Conservation (phyloP, 306 rosid species). For the Pachyrhizus erosus region DNA sequence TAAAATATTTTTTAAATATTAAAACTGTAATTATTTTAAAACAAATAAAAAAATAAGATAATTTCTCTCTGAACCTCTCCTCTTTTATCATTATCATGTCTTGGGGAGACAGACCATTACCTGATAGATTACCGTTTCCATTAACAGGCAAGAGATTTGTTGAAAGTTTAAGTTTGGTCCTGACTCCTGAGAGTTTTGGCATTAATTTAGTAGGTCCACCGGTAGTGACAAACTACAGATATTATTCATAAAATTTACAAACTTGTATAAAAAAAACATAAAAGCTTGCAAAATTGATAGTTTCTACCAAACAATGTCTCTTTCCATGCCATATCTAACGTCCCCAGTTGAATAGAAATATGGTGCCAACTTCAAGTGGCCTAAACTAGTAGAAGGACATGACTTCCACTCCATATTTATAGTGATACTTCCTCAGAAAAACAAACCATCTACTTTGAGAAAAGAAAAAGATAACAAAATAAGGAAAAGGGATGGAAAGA, state of each 20-base stretch:
- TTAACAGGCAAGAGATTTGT: background rate
- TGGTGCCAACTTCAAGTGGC: slow-evolving; percentile 7
- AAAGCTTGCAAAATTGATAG: background rate
- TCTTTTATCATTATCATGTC: background rate
- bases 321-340: slow-evolving; percentile 5
- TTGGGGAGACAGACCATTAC: background rate
- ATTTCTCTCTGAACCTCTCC: too few species aligned
- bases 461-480: slow-evolving; percentile 5
- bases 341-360: slow-evolving; percentile 18
- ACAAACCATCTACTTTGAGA: slow-evolving; percentile 13
- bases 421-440: slow-evolving; percentile 22
- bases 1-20: too few species aligned
- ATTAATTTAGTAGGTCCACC: background rate
- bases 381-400: slow-evolving; percentile 20
- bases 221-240: background rate
- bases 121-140: background rate
- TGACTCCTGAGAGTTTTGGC: background rate
- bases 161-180: background rate
- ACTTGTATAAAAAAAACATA: background rate
- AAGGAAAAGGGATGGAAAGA: background rate
- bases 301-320: background rate
- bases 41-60: too few species aligned
- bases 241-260: slow-evolving; percentile 2
- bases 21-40: too few species aligned
- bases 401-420: background rate